These are phyloP conservation scores for Diplodia corticola DNA, from an alignment of 2,329 filamentous ascomycete genomes.

Conservation along the genomic window DNA sequence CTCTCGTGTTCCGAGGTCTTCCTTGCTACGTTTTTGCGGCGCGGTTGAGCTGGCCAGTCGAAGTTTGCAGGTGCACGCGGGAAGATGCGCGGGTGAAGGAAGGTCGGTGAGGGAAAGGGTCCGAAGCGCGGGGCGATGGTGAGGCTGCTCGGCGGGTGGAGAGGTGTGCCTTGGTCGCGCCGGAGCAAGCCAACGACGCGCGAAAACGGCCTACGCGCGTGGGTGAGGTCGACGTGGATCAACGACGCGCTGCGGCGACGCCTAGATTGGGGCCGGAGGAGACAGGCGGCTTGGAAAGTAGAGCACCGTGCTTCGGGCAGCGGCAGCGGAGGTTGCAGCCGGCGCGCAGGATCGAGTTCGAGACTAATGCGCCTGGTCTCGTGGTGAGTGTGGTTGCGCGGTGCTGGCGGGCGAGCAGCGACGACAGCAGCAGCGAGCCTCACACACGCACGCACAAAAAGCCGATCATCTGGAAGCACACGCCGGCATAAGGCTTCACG, in stretches of 20 bases:
- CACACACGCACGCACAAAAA: background rate
- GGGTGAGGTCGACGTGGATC: background rate
- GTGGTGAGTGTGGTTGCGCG: constrained; percentile 1
- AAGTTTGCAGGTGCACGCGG: background rate
- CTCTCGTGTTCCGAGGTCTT: background rate
- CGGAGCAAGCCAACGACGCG: background rate
- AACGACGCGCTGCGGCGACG: background rate
- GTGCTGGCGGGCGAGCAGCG: background rate
- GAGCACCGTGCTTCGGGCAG: background rate
- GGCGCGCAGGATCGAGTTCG: background rate
- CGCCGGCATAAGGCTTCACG: no score
- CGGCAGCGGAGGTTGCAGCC: background rate
- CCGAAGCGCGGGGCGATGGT: background rate
- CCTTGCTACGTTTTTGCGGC: background rate
- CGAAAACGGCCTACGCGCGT: background rate
- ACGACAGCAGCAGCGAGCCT: background rate
- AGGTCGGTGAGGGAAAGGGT: constrained; percentile 24
- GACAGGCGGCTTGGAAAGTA: background rate
- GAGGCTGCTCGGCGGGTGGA: background rate
- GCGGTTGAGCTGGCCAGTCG: background rate
- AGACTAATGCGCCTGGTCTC: background rate
- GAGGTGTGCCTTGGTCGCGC: background rate
- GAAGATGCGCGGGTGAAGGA: constrained; percentile 15
- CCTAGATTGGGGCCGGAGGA: background rate
- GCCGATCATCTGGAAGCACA: background rate